Percentiles rank a stretch among this genome's conserved stretches.
Conservation (phyloP, 1,139 yeast genomes). For the Taiozyma onychis region DNA sequence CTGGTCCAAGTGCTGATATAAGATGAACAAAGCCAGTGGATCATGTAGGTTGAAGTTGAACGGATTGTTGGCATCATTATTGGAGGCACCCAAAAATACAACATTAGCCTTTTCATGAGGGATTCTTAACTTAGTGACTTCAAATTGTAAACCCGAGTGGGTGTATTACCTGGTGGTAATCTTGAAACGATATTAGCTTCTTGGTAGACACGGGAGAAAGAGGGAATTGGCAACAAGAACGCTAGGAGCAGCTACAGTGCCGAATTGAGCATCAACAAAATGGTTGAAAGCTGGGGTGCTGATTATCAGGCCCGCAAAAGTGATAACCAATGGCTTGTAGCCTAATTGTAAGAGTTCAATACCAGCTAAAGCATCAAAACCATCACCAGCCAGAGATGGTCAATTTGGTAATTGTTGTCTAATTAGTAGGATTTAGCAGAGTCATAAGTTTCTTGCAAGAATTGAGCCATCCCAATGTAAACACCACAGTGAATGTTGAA, state of each 20-base stretch:
- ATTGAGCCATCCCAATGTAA: slow-evolving; percentile 32
- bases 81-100: slow-evolving; percentile 25
- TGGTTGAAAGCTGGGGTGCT: slow-evolving; percentile 47
- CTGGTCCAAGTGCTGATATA: slow-evolving; percentile 17
- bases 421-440: slow-evolving; percentile 29
- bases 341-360: slow-evolving; percentile 52
- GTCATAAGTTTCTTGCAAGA: slow-evolving; percentile 32
- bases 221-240: slow-evolving; percentile 25
- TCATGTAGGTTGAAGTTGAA: slow-evolving; percentile 7
- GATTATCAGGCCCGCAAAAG: slow-evolving; percentile 58
- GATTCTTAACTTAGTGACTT: slow-evolving; percentile 36
- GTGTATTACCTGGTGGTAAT: slow-evolving; percentile 45
- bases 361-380: slow-evolving; percentile 55
- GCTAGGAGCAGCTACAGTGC: slow-evolving; percentile 27
- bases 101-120: slow-evolving; percentile 42
- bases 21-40: slow-evolving; percentile 5
- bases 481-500: slow-evolving; percentile 63
- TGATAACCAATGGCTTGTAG: slow-evolving; percentile 44
- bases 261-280: slow-evolving; percentile 48
- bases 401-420: slow-evolving; percentile 38
- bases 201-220: slow-evolving; percentile 48
- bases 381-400: slow-evolving; percentile 71
- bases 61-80: slow-evolving; percentile 10
- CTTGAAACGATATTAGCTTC: slow-evolving; percentile 50
- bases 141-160: slow-evolving; percentile 47